These are phyloP conservation scores for Rhizodiscina lignyota DNA, from an alignment of 495 filamentous ascomycete genomes.

Conservation along the genomic window DNA sequence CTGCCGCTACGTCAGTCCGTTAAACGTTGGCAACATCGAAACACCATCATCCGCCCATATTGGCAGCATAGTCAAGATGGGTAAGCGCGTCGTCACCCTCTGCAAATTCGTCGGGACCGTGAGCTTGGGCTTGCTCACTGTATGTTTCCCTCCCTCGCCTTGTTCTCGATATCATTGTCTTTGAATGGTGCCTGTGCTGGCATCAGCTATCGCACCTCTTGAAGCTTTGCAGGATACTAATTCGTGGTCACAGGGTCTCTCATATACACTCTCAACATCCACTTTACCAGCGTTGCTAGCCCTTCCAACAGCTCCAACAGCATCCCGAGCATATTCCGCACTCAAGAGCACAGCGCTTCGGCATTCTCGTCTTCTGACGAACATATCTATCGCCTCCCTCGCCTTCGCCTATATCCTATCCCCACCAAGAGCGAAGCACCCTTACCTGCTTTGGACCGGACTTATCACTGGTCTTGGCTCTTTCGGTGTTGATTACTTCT, in stretches of 20 bases:
- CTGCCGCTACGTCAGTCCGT: too few relatives aligned
- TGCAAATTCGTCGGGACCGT: slow-evolving; percentile 89
- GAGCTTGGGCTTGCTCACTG: slow-evolving; percentile 71
- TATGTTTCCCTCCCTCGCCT: slow-evolving; percentile 31
- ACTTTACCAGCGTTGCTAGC: slow-evolving; percentile 61
- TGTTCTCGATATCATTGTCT: too few relatives aligned
- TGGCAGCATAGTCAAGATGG: too few relatives aligned
- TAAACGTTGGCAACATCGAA: too few relatives aligned
- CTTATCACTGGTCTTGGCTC: slow-evolving; percentile 36
- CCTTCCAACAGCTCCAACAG: slow-evolving; percentile 53
- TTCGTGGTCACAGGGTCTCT: slow-evolving; percentile 46
- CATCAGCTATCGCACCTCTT: slow-evolving; percentile 4
- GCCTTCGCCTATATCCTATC: slow-evolving; percentile 58
- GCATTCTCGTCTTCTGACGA: slow-evolving; percentile 42
- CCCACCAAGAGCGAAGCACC: slow-evolving; percentile 52
- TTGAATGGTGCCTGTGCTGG: slow-evolving; percentile 12
- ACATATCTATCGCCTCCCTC: slow-evolving; percentile 44
- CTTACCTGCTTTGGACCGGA: slow-evolving; percentile 69
- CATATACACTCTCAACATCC: slow-evolving; percentile 57
- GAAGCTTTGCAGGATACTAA: neutral
- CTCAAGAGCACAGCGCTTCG: slow-evolving; percentile 40
- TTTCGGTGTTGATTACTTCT: slow-evolving; percentile 33
- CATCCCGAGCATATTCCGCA: slow-evolving; percentile 44
- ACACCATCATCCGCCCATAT: too few relatives aligned
- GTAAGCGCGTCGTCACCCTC: too few relatives aligned